Percentiles rank a stretch among this genome's conserved stretches.
These are phyloP conservation scores for Solanum infundibuliforme DNA, from an alignment of 257 asterid genomes.

Conservation along the genomic window DNA sequence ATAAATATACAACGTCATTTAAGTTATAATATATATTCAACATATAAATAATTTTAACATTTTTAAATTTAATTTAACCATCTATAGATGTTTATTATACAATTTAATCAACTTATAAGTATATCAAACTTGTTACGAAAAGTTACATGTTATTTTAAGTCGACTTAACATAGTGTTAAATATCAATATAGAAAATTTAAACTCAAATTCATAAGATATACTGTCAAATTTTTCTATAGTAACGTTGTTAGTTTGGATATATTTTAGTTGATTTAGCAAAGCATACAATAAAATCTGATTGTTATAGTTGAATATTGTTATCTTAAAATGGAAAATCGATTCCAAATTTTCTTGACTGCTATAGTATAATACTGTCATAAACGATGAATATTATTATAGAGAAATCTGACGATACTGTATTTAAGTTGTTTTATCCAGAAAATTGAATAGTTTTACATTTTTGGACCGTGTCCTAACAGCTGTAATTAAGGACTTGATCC, in stretches of 20 bases:
- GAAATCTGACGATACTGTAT: background rate
- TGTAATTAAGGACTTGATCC: too few relatives aligned
- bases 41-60: background rate
- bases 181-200: background rate
- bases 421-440: background rate
- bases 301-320: background rate
- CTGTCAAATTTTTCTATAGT: background rate
- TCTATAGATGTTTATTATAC: background rate
- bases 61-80: background rate
- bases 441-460: background rate
- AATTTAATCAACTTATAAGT: background rate
- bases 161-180: background rate
- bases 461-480: background rate
- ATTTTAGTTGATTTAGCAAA: background rate
- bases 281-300: background rate
- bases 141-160: background rate
- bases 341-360: background rate
- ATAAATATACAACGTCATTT: background rate
- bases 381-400: background rate
- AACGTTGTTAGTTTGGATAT: background rate
- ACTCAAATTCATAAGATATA: background rate
- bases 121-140: background rate
- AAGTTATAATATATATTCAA: background rate
- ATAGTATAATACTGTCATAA: background rate
- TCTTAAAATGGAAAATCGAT: background rate